These are phyloP conservation scores for Aspergillus tubingensis DNA, from an alignment of 2,329 filamentous ascomycete species.

Conservation along the genomic window DNA sequence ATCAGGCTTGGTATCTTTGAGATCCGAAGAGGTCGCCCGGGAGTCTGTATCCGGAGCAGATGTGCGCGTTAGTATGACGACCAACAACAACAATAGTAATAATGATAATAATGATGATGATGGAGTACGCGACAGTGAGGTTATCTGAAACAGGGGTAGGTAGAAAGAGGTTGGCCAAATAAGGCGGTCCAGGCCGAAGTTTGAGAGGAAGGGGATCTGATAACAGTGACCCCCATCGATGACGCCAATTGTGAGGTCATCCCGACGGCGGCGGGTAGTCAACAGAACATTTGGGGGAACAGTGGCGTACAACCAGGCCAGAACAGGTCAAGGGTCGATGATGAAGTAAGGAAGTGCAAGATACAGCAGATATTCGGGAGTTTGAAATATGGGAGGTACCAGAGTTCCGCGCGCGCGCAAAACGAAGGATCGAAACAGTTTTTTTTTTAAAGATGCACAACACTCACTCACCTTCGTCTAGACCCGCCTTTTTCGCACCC, in stretches of 20 bases:
- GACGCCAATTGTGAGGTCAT: conserved; percentile 43
- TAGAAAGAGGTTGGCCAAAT: conserved; percentile 15
- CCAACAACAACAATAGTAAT: background rate
- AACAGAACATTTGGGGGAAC: conserved; percentile 28
- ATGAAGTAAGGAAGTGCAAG: conserved; percentile 18
- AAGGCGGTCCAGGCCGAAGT: conserved; percentile 8
- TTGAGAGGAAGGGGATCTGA: conserved; percentile 16
- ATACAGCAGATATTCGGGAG: conserved; percentile 9
- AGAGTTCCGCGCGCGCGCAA: conserved; percentile 11
- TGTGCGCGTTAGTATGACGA: conserved; percentile 25
- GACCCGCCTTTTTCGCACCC: conserved; percentile 44
- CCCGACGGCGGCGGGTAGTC: conserved; percentile 31
- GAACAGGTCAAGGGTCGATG: conserved; percentile 23
- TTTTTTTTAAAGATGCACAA: conserved; percentile 1
- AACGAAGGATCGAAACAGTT: conserved; percentile 13
- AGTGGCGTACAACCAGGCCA: conserved; percentile 37
- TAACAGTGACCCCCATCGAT: conserved; percentile 32
- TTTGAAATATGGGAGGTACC: conserved; percentile 6
- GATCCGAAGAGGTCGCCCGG: conserved; percentile 34
- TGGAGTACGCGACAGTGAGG: conserved; percentile 8
- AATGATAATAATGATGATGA: too few relatives aligned
- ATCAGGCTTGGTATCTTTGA: conserved; percentile 45
- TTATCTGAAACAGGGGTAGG: background rate
- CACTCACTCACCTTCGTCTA: conserved; percentile 46
- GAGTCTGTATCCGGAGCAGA: conserved; percentile 27